A percentile compares a stretch with the other conserved stretches of the same genome.
Evolutionary conservation across 2,329 filamentous ascomycete genomes (phyloP).

Genomic region (Amauroascus niger): DNA sequence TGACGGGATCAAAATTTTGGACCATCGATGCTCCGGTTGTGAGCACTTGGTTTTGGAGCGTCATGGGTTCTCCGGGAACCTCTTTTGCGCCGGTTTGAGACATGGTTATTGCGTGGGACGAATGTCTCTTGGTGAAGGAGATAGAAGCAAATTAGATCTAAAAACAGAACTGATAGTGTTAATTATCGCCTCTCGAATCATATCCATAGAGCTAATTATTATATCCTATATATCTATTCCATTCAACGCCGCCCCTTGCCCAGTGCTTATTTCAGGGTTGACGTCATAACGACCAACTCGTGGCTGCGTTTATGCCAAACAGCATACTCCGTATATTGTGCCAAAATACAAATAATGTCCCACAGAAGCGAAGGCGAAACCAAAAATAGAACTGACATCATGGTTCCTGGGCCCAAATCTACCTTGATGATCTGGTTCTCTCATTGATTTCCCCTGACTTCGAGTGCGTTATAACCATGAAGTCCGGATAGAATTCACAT

Average conservation of each 20-base stretch:
- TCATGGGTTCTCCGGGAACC: conserved; percentile 27
- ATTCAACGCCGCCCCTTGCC: not conserved
- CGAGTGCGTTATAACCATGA: too few species aligned
- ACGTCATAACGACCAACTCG: not conserved
- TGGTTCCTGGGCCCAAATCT: not conserved
- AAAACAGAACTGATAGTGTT: not conserved
- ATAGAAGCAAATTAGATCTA: not conserved
- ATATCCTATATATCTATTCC: not conserved
- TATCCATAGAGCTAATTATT: not conserved
- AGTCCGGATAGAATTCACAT: conserved; percentile 8
- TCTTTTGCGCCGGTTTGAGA: not conserved
- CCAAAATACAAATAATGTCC: not conserved
- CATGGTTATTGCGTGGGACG: not conserved
- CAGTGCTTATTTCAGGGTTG: not conserved
- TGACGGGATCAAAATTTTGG: conserved; percentile 55
- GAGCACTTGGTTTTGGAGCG: conserved; percentile 30
- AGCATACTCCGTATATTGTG: not conserved
- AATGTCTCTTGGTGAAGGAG: not conserved
- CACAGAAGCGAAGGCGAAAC: not conserved
- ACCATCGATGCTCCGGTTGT: conserved; percentile 29
- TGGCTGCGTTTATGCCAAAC: not conserved
- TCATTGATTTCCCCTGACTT: not conserved
- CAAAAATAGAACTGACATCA: not conserved
- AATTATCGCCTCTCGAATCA: not conserved
- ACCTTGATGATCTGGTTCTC: not conserved